Evolutionary conservation across 2,329 filamentous ascomycete genomes (phyloP).

Genomic region (Phialophora chinensis): DNA sequence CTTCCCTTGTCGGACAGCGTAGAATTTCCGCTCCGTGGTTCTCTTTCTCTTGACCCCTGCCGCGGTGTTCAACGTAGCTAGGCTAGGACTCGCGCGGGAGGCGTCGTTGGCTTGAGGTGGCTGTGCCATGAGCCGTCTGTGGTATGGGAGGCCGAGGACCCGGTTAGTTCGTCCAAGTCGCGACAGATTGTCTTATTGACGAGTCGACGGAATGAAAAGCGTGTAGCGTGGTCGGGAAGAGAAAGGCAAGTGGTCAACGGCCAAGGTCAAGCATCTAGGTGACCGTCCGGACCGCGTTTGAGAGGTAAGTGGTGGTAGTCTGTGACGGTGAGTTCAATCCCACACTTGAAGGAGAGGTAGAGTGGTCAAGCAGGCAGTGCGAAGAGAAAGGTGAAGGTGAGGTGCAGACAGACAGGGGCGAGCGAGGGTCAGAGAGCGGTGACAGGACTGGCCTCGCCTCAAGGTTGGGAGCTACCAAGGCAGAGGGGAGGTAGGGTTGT

Average conservation of each 20-base stretch:
- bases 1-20: constrained; percentile 66
- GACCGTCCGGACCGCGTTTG: not conserved
- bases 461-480: constrained; percentile 3
- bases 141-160: constrained; percentile 16
- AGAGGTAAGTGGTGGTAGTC: not conserved
- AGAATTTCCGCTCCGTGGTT: constrained; percentile 61
- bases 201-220: not conserved
- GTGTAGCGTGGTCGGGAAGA: not conserved
- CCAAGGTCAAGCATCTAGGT: not conserved
- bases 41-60: constrained; percentile 60
- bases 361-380: constrained; percentile 2
- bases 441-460: not conserved
- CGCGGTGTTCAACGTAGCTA: constrained; percentile 25
- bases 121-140: constrained; percentile 32
- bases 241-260: constrained; percentile 2
- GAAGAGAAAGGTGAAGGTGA: not conserved
- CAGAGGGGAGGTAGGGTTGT: not conserved
- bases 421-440: not conserved
- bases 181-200: constrained; percentile 34
- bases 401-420: not conserved
- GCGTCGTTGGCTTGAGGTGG: constrained; percentile 24
- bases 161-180: constrained; percentile 23
- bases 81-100: constrained; percentile 25
- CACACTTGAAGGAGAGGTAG: not conserved
- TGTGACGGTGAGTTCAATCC: not conserved